A percentile compares a stretch with the other conserved stretches of the same genome.
These are phyloP conservation scores for Capsicum baccatum DNA, from an alignment of 257 asterid genomes.

Conservation along the genomic window DNA sequence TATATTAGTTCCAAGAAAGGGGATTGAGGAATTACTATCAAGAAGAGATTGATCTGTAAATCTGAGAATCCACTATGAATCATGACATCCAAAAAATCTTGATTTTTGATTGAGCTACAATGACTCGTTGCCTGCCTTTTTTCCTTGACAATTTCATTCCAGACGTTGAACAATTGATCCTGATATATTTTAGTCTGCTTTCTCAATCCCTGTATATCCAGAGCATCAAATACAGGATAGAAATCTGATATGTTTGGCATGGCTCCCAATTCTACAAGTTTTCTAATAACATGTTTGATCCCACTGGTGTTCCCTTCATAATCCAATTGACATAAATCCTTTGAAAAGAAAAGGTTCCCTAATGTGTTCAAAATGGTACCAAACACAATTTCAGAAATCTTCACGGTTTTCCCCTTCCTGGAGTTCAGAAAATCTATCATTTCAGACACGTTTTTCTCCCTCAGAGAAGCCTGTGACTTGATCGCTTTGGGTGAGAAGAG, in stretches of 20 bases:
- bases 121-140: constrained; percentile 27
- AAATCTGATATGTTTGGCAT: constrained; percentile 28
- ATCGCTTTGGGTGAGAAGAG: constrained; percentile 44
- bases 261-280: constrained; percentile 22
- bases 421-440: constrained; percentile 45
- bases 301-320: constrained; percentile 31
- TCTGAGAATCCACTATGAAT: constrained; percentile 38
- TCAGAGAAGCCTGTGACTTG: constrained; percentile 30
- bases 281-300: constrained; percentile 38
- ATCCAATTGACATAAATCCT: constrained; percentile 34
- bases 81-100: constrained; percentile 36
- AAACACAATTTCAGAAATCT: constrained; percentile 37
- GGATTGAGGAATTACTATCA: constrained; percentile 35
- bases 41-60: constrained; percentile 44
- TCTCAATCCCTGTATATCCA: constrained; percentile 49
- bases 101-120: constrained; percentile 19
- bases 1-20: too few relatives aligned
- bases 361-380: constrained; percentile 44
- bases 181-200: constrained; percentile 10
- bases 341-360: constrained; percentile 39
- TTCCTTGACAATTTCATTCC: constrained; percentile 44
- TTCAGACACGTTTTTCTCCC: neutral
- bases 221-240: constrained; percentile 19
- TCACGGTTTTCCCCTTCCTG: constrained; percentile 28
- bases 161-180: constrained; percentile 30